These are phyloP conservation scores for Cylindrodendrum hubeiense DNA, from an alignment of 2,329 filamentous ascomycete species.

Conservation along the genomic window DNA sequence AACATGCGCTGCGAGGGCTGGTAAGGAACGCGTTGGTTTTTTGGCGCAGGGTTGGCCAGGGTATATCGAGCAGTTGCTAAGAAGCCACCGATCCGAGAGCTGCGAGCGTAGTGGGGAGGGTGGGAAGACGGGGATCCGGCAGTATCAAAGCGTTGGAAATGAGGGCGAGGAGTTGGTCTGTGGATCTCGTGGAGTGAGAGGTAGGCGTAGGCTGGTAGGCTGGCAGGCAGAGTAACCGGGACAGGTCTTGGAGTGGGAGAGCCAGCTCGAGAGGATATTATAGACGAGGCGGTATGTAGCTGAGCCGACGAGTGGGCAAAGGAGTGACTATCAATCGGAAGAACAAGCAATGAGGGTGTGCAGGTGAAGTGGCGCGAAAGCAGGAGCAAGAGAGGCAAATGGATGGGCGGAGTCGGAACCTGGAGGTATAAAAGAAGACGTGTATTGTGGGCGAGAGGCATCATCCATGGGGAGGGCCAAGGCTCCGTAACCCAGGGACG, in stretches of 20 bases:
- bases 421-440: slow-evolving; percentile 48
- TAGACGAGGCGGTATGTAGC: slow-evolving; percentile 37
- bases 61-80: slow-evolving; percentile 36
- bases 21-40: slow-evolving; percentile 41
- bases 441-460: slow-evolving; percentile 44
- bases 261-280: slow-evolving; percentile 39
- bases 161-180: slow-evolving; percentile 44
- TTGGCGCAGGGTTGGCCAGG: slow-evolving; percentile 29
- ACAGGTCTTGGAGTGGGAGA: slow-evolving; percentile 31
- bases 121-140: slow-evolving; percentile 17
- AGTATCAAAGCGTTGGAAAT: slow-evolving; percentile 35
- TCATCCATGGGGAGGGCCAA: slow-evolving; percentile 44
- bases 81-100: slow-evolving; percentile 30
- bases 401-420: slow-evolving; percentile 45
- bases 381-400: slow-evolving; percentile 39
- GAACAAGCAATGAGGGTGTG: slow-evolving; percentile 39
- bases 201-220: too few species aligned
- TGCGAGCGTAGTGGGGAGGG: slow-evolving; percentile 28
- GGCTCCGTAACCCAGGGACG: slow-evolving; percentile 42
- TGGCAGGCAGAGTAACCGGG: slow-evolving; percentile 27
- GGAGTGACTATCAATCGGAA: slow-evolving; percentile 44
- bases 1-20: slow-evolving; percentile 41
- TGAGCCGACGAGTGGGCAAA: slow-evolving; percentile 37
- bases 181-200: slow-evolving; percentile 21
- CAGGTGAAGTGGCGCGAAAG: slow-evolving; percentile 41